phyloP scores from a whole-genome alignment of 129 eudicot genomes.

The Deinandra increscens region DNA sequence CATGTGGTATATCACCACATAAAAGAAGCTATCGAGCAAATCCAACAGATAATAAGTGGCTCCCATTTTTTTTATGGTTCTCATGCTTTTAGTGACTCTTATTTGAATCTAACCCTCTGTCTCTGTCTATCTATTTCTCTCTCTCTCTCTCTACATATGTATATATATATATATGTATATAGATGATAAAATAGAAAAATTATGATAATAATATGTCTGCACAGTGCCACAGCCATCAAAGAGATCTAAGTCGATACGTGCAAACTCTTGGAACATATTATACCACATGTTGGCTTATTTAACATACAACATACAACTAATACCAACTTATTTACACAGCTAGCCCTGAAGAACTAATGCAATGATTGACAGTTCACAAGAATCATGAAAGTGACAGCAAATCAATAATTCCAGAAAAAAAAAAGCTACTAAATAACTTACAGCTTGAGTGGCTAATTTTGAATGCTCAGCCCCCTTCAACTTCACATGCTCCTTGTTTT shows the following conservation, averaged over 20 bases:
- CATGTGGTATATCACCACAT: background rate
- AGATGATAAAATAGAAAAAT: background rate
- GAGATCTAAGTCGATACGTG: background rate
- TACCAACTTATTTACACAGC: background rate
- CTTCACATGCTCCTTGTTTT: slow-evolving; percentile 24
- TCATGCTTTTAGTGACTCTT: too few species aligned
- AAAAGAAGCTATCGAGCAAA: background rate
- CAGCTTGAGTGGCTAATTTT: slow-evolving; percentile 33
- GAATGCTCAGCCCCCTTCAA: slow-evolving; percentile 24
- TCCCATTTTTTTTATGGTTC: too few species aligned
- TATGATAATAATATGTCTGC: background rate
- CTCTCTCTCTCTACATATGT: too few species aligned
- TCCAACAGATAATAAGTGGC: background rate
- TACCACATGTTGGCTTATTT: background rate
- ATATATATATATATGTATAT: too few species aligned
- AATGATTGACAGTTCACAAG: slow-evolving; percentile 27
- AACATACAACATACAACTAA: slow-evolving; percentile 17
- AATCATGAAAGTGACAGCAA: slow-evolving; percentile 23
- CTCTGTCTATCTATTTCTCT: too few species aligned
- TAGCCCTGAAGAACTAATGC: slow-evolving; percentile 8
- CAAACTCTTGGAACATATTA: background rate
- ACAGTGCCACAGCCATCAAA: background rate
- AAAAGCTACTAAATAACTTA: slow-evolving; percentile 15
- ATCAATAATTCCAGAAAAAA: background rate
- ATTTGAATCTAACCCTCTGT: too few species aligned